Conservation (phyloP, 2,329 filamentous ascomycete species). For the Phialophora verrucosa region DNA sequence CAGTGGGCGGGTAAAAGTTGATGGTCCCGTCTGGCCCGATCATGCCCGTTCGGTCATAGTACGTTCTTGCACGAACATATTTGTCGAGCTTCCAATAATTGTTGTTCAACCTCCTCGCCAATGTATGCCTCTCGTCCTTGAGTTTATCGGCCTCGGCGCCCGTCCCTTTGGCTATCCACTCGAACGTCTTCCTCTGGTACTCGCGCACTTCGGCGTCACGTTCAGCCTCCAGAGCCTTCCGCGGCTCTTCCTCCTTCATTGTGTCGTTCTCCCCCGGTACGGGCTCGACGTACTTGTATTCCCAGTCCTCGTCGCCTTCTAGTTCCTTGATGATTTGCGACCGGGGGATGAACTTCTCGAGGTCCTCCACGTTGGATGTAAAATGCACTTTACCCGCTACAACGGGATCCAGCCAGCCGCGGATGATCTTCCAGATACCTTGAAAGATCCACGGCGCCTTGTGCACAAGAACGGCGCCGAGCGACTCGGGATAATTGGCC, state of each 20-base stretch:
- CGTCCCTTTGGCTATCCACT: slow-evolving; percentile 70
- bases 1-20: slow-evolving; percentile 67
- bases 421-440: slow-evolving; percentile 96
- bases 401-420: slow-evolving; percentile 87
- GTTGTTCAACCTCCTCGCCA: slow-evolving; percentile 68
- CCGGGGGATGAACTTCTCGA: slow-evolving; percentile 75
- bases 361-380: slow-evolving; percentile 67
- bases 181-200: slow-evolving; percentile 74
- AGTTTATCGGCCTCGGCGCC: slow-evolving; percentile 55
- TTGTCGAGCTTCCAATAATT: slow-evolving; percentile 93
- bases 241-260: slow-evolving; percentile 72
- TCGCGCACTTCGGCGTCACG: slow-evolving; percentile 70
- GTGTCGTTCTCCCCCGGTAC: slow-evolving; percentile 73
- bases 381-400: slow-evolving; percentile 42
- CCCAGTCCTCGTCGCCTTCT: slow-evolving; percentile 83
- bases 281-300: slow-evolving; percentile 82
- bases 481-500: slow-evolving; percentile 93
- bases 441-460: slow-evolving; percentile 98
- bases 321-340: slow-evolving; percentile 79
- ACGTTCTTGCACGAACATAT: slow-evolving; percentile 78
- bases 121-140: slow-evolving; percentile 63
- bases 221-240: slow-evolving; percentile 67
- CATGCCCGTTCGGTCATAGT: slow-evolving; percentile 82
- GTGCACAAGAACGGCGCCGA: slow-evolving; percentile 89
- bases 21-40: slow-evolving; percentile 70